These are phyloP conservation scores for Scheffersomyces stambukii DNA, from an alignment of 1,139 yeast species.

Conservation along the genomic window DNA sequence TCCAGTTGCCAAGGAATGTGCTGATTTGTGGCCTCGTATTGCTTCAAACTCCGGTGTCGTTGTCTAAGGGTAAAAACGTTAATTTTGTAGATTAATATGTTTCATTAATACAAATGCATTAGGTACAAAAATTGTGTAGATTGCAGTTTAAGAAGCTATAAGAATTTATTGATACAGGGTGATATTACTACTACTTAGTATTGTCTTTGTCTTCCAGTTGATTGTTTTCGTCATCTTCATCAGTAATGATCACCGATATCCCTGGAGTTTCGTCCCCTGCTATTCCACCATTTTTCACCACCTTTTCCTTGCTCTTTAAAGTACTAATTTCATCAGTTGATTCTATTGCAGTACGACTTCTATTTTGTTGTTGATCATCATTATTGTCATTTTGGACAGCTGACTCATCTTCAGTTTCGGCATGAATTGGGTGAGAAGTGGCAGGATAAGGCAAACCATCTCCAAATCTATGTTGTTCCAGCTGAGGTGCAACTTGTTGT, in stretches of 20 bases:
- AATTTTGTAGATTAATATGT: not conserved
- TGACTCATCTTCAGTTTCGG: constrained; percentile 3
- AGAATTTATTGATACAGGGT: too few species aligned
- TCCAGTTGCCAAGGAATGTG: constrained; percentile 99
- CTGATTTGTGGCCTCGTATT: constrained; percentile 99
- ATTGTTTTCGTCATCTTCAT: too few species aligned
- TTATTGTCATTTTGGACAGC: constrained; percentile 1
- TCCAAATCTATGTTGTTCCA: constrained; percentile 2
- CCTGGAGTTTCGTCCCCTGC: too few species aligned
- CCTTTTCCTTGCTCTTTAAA: too few species aligned
- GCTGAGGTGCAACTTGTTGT: constrained; percentile 1
- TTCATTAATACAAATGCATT: not conserved
- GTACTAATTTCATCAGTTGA: too few species aligned
- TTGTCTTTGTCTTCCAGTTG: too few species aligned
- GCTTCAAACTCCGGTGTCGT: constrained; percentile 99
- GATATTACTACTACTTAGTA: too few species aligned
- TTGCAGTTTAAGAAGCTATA: too few species aligned
- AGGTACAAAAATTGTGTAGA: too few species aligned
- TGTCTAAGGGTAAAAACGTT: constrained; percentile 49
- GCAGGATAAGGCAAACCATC: constrained; percentile 10
- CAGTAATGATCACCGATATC: too few species aligned
- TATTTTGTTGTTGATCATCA: constrained; percentile 1
- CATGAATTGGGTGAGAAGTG: constrained; percentile 5
- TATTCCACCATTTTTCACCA: too few species aligned
- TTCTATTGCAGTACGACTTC: too few species aligned